A percentile compares a stretch with the other conserved stretches of the same genome.
phyloP scores from a whole-genome alignment of 2,329 filamentous ascomycete species.

The Periconia sp. region DNA sequence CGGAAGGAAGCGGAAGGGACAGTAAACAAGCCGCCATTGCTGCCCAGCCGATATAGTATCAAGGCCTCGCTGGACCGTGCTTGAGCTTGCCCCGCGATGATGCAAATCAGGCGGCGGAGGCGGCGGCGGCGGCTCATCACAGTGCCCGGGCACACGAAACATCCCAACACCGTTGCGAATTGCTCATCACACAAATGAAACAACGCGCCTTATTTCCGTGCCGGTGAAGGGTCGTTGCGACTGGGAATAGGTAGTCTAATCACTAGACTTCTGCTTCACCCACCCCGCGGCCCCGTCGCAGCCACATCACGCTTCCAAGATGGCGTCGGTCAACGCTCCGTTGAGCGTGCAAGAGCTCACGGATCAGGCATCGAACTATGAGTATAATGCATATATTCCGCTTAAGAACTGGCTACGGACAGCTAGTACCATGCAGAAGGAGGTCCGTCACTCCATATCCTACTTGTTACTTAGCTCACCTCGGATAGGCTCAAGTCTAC shows the following conservation, averaged over 20 bases:
- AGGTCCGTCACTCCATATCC: constrained; percentile 64
- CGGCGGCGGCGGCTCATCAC: no score
- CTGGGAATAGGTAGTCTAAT: no score
- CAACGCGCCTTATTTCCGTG: constrained; percentile 25
- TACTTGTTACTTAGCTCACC: constrained; percentile 21
- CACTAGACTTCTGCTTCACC: not conserved
- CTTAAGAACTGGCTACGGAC: constrained; percentile 84
- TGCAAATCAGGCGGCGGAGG: constrained; percentile 7
- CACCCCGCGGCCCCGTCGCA: constrained; percentile 11
- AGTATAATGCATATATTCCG: constrained; percentile 77
- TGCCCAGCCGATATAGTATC: no score
- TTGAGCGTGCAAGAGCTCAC: constrained; percentile 79
- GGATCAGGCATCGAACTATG: constrained; percentile 76
- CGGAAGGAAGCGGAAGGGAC: no score
- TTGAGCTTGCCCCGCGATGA: constrained; percentile 36
- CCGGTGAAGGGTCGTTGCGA: constrained; percentile 26
- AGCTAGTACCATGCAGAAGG: constrained; percentile 77
- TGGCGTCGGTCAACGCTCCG: constrained; percentile 55
- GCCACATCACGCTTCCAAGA: constrained; percentile 15
- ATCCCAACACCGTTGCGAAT: constrained; percentile 13
- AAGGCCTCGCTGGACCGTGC: no score
- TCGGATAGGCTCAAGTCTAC: constrained; percentile 77
- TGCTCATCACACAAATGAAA: constrained; percentile 35
- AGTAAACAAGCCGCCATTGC: not conserved
- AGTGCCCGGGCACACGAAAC: constrained; percentile 23